Evolutionary conservation across 768 basidiomycete genomes (phyloP).

Genomic region (Lactarius hengduanensis): DNA sequence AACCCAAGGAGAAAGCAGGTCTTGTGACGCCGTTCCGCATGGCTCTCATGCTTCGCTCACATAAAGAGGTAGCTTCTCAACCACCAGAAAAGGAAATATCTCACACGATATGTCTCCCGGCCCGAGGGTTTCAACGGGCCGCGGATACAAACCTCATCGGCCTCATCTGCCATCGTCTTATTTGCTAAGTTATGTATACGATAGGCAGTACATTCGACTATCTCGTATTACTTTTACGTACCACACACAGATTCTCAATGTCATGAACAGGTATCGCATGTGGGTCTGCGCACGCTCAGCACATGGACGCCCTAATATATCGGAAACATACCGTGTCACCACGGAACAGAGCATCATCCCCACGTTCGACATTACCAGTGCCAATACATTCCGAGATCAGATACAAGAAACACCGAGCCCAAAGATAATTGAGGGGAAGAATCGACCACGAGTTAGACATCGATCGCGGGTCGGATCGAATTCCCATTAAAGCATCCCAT

Average conservation of each 20-base stretch:
- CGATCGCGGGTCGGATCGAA: background rate
- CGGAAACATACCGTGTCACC: background rate
- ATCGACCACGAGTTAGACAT: background rate
- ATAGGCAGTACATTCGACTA: too few species aligned
- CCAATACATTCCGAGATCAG: background rate
- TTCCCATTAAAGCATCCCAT: background rate
- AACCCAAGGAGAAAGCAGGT: background rate
- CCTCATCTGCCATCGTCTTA: too few species aligned
- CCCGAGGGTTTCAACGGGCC: too few species aligned
- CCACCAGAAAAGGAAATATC: background rate
- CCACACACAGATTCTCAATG: background rate
- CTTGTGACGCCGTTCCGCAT: slow-evolving; percentile 3
- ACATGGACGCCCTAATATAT: background rate
- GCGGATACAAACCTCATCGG: too few species aligned
- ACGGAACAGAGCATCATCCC: background rate
- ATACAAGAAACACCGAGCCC: background rate
- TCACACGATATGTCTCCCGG: too few species aligned
- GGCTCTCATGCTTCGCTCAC: background rate
- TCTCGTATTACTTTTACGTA: background rate
- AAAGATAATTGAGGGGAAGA: background rate
- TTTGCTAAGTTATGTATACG: too few species aligned
- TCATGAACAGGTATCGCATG: background rate
- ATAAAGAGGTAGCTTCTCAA: background rate
- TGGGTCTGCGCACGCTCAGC: background rate
- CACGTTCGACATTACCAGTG: background rate